phyloP scores from a whole-genome alignment of 257 asterid species.

The Cinchona pubescens region DNA sequence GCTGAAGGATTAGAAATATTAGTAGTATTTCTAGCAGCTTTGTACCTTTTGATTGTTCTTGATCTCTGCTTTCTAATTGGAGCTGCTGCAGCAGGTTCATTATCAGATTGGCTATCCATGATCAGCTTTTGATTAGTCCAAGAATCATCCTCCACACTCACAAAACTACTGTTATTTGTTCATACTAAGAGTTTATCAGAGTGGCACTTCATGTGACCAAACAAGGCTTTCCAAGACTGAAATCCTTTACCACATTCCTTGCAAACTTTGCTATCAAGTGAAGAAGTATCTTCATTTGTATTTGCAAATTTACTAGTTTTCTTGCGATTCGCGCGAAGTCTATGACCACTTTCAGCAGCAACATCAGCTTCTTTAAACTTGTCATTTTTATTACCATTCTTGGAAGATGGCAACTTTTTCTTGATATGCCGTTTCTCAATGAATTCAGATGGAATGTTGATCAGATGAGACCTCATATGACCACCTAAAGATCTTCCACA shows the following conservation, averaged over 20 bases:
- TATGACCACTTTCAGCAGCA: slow-evolving; percentile 18
- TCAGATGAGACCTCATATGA: slow-evolving; percentile 88
- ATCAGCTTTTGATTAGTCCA: slow-evolving; percentile 28
- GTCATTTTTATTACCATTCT: neutral
- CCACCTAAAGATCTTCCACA: slow-evolving; percentile 70
- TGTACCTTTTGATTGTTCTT: slow-evolving; percentile 60
- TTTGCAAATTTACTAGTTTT: slow-evolving; percentile 30
- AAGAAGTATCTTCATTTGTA: slow-evolving; percentile 33
- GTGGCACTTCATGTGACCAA: slow-evolving; percentile 89
- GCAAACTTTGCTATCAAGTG: slow-evolving; percentile 44
- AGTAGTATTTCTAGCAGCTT: slow-evolving; percentile 1
- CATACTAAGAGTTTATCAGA: slow-evolving; percentile 41
- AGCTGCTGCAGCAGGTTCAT: slow-evolving; percentile 36
- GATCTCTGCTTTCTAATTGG: slow-evolving; percentile 59
- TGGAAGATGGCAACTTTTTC: slow-evolving; percentile 48
- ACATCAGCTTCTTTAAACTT: slow-evolving; percentile 1
- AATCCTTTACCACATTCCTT: slow-evolving; percentile 79
- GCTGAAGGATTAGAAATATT: slow-evolving; percentile 26
- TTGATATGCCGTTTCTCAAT: slow-evolving; percentile 30
- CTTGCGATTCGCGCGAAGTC: slow-evolving; percentile 35
- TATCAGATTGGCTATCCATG: slow-evolving; percentile 52
- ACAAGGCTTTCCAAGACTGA: slow-evolving; percentile 79
- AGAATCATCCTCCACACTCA: slow-evolving; percentile 38
- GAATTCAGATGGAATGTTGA: slow-evolving; percentile 36
- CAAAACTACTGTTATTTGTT: slow-evolving; percentile 13